phyloP scores from a whole-genome alignment of 257 asterid species.

The Nemophila menziesii region DNA sequence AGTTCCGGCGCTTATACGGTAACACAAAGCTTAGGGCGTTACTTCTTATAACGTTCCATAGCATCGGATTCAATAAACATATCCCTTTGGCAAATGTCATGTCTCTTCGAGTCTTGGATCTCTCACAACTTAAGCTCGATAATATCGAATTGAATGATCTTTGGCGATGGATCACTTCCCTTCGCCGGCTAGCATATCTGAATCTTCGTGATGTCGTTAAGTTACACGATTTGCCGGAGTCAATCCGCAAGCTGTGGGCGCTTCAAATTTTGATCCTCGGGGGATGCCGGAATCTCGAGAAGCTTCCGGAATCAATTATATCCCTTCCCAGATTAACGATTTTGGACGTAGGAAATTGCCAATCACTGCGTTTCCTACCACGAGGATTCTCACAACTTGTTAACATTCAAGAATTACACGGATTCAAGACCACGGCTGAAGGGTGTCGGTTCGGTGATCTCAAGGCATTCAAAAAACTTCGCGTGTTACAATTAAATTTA shows the following conservation, averaged over 20 bases:
- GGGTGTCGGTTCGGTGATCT: slow-evolving; percentile 16
- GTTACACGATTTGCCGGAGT: slow-evolving; percentile 8
- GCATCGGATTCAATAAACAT: slow-evolving; percentile 9
- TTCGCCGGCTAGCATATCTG: slow-evolving; percentile 16
- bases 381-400: slow-evolving; percentile 10
- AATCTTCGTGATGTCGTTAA: slow-evolving; percentile 14
- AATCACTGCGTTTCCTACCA: slow-evolving; percentile 10
- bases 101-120: slow-evolving; percentile 22
- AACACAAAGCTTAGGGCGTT: slow-evolving; percentile 18
- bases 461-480: slow-evolving; percentile 8
- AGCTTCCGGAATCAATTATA: slow-evolving; percentile 11
- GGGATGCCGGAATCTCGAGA: slow-evolving; percentile 10
- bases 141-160: slow-evolving; percentile 6
- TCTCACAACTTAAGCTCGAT: slow-evolving; percentile 16
- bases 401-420: slow-evolving; percentile 18
- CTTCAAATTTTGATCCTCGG: slow-evolving; percentile 18
- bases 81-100: slow-evolving; percentile 15
- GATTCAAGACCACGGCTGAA: slow-evolving; percentile 13
- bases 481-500: slow-evolving; percentile 20
- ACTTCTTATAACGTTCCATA: slow-evolving; percentile 9
- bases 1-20: slow-evolving; percentile 7
- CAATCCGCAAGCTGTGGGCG: slow-evolving; percentile 15
- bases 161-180: slow-evolving; percentile 26
- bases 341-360: slow-evolving; percentile 21
- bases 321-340: slow-evolving; percentile 14